Conservation (phyloP, 2,329 filamentous ascomycete species). For the Neodidymelliopsis sp. region DNA sequence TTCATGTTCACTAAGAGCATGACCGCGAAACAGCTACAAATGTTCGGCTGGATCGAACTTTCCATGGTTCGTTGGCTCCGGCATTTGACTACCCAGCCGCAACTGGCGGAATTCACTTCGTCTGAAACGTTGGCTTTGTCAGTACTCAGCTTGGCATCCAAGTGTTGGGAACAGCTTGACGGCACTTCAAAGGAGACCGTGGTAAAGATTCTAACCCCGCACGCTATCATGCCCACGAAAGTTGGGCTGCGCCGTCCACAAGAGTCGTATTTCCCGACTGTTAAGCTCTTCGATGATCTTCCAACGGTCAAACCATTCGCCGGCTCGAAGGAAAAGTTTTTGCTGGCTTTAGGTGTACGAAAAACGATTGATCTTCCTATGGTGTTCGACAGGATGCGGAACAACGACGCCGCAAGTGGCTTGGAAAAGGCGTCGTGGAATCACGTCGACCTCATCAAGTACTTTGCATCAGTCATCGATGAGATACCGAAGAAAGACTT, state of each 20-base stretch:
- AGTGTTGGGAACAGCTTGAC: slow-evolving; percentile 85
- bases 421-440: slow-evolving; percentile 74
- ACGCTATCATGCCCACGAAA: slow-evolving; percentile 87
- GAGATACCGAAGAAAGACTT: slow-evolving; percentile 89
- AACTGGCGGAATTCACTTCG: slow-evolving; percentile 68
- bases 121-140: slow-evolving; percentile 78
- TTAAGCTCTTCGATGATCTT: slow-evolving; percentile 93
- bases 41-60: slow-evolving; percentile 85
- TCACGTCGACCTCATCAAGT: slow-evolving; percentile 93
- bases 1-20: slow-evolving; percentile 80
- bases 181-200: slow-evolving; percentile 71
- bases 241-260: slow-evolving; percentile 83
- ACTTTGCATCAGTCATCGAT: slow-evolving; percentile 85
- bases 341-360: slow-evolving; percentile 82
- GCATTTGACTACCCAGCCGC: slow-evolving; percentile 71
- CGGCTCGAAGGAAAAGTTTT: slow-evolving; percentile 88
- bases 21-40: slow-evolving; percentile 72
- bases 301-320: slow-evolving; percentile 77
- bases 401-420: slow-evolving; percentile 59
- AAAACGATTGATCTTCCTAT: slow-evolving; percentile 95
- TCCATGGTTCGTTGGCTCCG: slow-evolving; percentile 86
- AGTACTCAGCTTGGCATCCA: slow-evolving; percentile 81
- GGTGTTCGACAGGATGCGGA: slow-evolving; percentile 86
- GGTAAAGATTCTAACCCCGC: slow-evolving; percentile 67
- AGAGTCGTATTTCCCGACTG: slow-evolving; percentile 91